Evolutionary conservation across 2,329 filamentous ascomycete species (phyloP).

Genomic region (Fusarium miscanthi): DNA sequence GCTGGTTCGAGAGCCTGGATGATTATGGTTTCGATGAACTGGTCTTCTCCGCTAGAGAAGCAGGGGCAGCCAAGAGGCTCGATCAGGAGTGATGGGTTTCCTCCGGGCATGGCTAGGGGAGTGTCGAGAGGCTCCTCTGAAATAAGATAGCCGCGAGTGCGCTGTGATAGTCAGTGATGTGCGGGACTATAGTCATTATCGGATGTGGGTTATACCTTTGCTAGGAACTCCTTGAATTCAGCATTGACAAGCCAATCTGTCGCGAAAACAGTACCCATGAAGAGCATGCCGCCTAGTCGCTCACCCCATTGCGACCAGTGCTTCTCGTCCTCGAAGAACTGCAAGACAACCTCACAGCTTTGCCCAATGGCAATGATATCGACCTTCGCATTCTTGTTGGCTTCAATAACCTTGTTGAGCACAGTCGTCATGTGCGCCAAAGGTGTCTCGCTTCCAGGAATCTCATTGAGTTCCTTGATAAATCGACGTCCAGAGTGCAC

Average conservation of each 20-base stretch:
- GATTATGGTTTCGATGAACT: constrained; percentile 71
- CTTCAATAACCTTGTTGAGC: constrained; percentile 71
- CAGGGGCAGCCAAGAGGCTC: constrained; percentile 70
- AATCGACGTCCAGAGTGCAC: constrained; percentile 67
- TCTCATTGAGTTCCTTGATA: constrained; percentile 66
- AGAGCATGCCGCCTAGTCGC: constrained; percentile 60
- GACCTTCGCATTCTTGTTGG: constrained; percentile 62
- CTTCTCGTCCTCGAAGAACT: constrained; percentile 67
- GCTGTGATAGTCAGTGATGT: constrained; percentile 52
- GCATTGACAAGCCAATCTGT: constrained; percentile 54
- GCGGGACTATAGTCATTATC: neutral
- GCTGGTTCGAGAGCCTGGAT: constrained; percentile 64
- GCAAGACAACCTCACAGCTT: constrained; percentile 67
- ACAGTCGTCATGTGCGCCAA: constrained; percentile 73
- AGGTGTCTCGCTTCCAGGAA: constrained; percentile 68
- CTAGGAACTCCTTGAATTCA: constrained; percentile 62
- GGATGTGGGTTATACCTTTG: constrained; percentile 54
- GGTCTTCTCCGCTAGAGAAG: constrained; percentile 73
- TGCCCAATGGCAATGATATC: constrained; percentile 79
- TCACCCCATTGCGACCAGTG: constrained; percentile 60
- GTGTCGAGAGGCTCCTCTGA: constrained; percentile 63
- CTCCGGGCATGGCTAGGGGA: constrained; percentile 63
- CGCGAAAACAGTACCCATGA: constrained; percentile 61
- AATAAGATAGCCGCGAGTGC: constrained; percentile 70
- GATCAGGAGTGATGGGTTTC: constrained; percentile 57